A percentile compares a stretch with the other conserved stretches of the same genome.
These are phyloP conservation scores for Schrenkiella parvula DNA, from an alignment of 345 rosid genomes.

Conservation along the genomic window DNA sequence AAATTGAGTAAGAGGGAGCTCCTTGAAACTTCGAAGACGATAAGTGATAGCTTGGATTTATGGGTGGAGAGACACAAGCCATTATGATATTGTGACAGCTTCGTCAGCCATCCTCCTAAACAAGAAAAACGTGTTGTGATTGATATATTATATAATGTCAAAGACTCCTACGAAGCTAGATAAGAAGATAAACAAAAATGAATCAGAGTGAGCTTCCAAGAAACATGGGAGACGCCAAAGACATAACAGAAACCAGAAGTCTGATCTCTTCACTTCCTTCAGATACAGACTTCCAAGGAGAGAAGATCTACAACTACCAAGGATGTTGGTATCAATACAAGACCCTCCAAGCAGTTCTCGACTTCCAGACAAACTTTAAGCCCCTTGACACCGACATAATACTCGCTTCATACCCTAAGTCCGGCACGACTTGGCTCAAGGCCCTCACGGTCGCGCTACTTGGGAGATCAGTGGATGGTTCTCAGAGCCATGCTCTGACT, in stretches of 20 bases:
- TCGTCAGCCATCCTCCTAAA: too few relatives aligned
- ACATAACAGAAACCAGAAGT: background rate
- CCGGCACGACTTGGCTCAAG: background rate
- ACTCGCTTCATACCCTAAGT: background rate
- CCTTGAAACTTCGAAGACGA: too few relatives aligned
- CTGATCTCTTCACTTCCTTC: background rate
- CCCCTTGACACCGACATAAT: background rate
- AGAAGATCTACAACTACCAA: background rate
- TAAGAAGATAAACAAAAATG: background rate
- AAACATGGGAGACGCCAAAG: background rate
- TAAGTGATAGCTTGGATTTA: too few relatives aligned
- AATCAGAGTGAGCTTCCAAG: background rate
- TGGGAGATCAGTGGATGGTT: background rate
- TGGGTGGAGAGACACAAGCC: too few relatives aligned
- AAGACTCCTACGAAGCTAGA: background rate
- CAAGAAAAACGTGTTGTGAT: too few relatives aligned
- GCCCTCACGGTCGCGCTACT: background rate
- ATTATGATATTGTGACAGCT: too few relatives aligned
- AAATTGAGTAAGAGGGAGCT: too few relatives aligned
- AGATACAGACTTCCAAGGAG: background rate
- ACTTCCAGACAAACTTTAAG: background rate
- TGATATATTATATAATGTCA: too few relatives aligned
- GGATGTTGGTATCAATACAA: background rate
- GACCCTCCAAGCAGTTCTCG: background rate
- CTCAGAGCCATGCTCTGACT: background rate